phyloP scores from a whole-genome alignment of 2,329 filamentous ascomycete genomes.

The Coniella vitis region DNA sequence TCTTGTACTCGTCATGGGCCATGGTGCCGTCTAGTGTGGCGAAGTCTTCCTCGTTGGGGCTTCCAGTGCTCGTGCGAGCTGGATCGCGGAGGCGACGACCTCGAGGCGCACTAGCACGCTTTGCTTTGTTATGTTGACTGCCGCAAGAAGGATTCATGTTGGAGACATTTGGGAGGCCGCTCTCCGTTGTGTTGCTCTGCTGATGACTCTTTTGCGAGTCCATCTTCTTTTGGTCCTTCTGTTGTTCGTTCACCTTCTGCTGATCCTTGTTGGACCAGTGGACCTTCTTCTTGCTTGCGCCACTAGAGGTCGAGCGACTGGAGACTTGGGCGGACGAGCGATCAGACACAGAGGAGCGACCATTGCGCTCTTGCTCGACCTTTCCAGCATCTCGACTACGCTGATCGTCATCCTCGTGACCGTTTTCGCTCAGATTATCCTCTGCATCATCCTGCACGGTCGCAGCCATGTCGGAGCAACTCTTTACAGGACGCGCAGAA shows the following conservation, averaged over 20 bases:
- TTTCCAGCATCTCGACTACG: background rate
- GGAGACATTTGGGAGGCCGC: background rate
- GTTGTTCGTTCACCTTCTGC: background rate
- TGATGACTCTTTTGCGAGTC: no score
- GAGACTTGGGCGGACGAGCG: no score
- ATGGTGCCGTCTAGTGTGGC: no score
- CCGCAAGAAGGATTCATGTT: background rate
- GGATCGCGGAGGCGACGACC: slow-evolving; percentile 11
- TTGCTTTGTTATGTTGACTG: background rate
- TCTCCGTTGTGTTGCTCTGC: background rate
- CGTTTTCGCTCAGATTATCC: background rate
- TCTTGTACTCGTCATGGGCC: no score
- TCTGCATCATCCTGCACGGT: no score
- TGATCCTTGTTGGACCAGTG: slow-evolving; percentile 6
- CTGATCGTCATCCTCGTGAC: background rate
- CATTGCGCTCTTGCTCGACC: no score
- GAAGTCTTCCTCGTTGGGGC: background rate
- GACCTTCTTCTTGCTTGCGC: slow-evolving; percentile 6
- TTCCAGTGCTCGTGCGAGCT: slow-evolving; percentile 12
- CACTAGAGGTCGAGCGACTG: no score
- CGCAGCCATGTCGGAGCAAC: no score
- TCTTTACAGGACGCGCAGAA: no score
- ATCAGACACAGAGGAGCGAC: no score
- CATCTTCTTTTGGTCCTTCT: background rate
- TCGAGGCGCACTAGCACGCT: slow-evolving; percentile 1